These are phyloP conservation scores for Globisporangium ultimum DNA, from an alignment of 352 stramenopile species.

Conservation along the genomic window DNA sequence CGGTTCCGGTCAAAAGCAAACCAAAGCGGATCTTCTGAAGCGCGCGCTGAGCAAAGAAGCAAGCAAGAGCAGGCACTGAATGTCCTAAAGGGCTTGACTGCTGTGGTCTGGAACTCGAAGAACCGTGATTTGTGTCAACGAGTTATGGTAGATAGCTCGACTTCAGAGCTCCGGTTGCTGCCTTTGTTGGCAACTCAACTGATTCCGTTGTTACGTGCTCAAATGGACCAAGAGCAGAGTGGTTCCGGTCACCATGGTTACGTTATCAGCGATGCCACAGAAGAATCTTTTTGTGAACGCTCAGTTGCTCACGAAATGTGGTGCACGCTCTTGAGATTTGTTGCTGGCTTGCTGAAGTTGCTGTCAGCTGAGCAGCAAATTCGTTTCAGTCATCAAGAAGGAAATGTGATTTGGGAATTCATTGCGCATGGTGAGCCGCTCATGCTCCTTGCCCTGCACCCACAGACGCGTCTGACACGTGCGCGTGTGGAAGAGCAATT, in stretches of 20 bases:
- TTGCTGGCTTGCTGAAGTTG: slow-evolving; percentile 34
- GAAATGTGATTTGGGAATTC: slow-evolving; percentile 49
- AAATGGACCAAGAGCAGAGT: slow-evolving; percentile 38
- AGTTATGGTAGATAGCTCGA: slow-evolving; percentile 30
- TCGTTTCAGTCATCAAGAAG: slow-evolving; percentile 10
- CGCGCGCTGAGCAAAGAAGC: slow-evolving; percentile 15
- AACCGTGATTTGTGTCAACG: slow-evolving; percentile 51
- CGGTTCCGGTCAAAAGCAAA: slow-evolving; percentile 30
- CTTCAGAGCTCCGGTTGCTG: slow-evolving; percentile 29
- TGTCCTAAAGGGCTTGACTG: slow-evolving; percentile 39
- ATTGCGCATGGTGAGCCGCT: slow-evolving; percentile 43
- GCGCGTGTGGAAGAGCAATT: slow-evolving; percentile 49
- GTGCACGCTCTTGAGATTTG: slow-evolving; percentile 53
- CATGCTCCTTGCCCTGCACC: slow-evolving; percentile 32
- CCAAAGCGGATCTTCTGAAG: slow-evolving; percentile 6
- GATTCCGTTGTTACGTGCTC: slow-evolving; percentile 32
- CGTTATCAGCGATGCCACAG: neutral
- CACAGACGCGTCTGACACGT: slow-evolving; percentile 32
- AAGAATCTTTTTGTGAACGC: slow-evolving; percentile 17
- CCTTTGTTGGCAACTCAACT: slow-evolving; percentile 49
- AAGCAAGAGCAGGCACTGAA: slow-evolving; percentile 40
- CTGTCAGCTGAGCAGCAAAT: slow-evolving; percentile 6
- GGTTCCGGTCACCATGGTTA: slow-evolving; percentile 36
- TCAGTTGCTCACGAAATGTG: slow-evolving; percentile 56
- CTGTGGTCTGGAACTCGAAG: slow-evolving; percentile 49